These are phyloP conservation scores for Thielaviopsis populi DNA, from an alignment of 2,329 filamentous ascomycete species.

Conservation along the genomic window DNA sequence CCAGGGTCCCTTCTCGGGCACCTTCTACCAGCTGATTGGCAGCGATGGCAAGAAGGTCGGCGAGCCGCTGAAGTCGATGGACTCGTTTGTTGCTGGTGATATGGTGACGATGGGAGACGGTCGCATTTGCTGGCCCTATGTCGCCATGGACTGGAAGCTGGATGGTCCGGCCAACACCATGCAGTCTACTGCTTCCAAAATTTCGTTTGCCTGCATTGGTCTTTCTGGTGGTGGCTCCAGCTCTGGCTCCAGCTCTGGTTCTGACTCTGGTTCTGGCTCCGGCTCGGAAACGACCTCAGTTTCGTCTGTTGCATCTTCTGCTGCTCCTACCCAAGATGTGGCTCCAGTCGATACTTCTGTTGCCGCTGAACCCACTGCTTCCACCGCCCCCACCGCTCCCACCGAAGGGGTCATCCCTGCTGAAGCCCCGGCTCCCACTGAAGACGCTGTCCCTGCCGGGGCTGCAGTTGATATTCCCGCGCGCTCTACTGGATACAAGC, in stretches of 20 bases:
- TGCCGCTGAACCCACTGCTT: slow-evolving; percentile 26
- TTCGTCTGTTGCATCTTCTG: not conserved
- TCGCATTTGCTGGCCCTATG: slow-evolving; percentile 47
- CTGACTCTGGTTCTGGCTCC: not conserved
- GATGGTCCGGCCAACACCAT: slow-evolving; percentile 21
- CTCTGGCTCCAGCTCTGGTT: not conserved
- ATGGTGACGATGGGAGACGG: slow-evolving; percentile 45
- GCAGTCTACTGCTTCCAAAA: slow-evolving; percentile 25
- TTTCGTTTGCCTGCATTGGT: slow-evolving; percentile 38
- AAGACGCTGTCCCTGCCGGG: slow-evolving; percentile 27
- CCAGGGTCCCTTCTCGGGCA: slow-evolving; percentile 41
- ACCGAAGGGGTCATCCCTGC: slow-evolving; percentile 39
- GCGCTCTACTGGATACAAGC: not conserved
- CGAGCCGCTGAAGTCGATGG: slow-evolving; percentile 31
- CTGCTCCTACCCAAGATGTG: slow-evolving; percentile 30
- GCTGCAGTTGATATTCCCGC: not conserved
- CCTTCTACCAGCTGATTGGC: slow-evolving; percentile 43
- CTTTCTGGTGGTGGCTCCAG: not conserved
- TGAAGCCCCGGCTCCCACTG: slow-evolving; percentile 48
- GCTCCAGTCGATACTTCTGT: slow-evolving; percentile 29
- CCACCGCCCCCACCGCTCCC: slow-evolving; percentile 34
- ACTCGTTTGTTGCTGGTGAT: slow-evolving; percentile 46
- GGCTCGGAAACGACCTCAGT: not conserved
- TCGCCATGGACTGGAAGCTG: slow-evolving; percentile 39
- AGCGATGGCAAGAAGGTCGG: slow-evolving; percentile 37